Percentiles rank a stretch among this genome's conserved stretches.
phyloP scores from a whole-genome alignment of 768 basidiomycete species.

The Panus rudis region DNA sequence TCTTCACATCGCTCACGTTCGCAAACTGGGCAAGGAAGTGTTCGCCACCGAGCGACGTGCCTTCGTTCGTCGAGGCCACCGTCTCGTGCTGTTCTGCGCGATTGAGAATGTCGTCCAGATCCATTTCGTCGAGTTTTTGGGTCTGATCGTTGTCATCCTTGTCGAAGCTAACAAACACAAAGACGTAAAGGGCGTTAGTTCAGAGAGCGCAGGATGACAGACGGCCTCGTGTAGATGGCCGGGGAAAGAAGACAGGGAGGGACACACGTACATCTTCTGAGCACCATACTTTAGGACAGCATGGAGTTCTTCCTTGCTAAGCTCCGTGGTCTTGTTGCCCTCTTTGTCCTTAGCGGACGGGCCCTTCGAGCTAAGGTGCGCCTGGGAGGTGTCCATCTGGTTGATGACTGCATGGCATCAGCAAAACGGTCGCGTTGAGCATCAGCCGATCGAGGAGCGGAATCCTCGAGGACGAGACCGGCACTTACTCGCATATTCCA shows the following conservation, averaged over 20 bases:
- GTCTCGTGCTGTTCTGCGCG: conserved; percentile 98
- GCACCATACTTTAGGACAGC: conserved; percentile 99
- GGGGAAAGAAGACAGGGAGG: conserved; percentile 9
- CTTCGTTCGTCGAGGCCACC: conserved; percentile 70
- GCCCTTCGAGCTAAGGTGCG: conserved; percentile 83
- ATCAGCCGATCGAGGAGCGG: conserved; percentile 3
- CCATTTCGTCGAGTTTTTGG: conserved; percentile 97
- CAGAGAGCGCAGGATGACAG: background rate
- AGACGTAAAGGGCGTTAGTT: conserved; percentile 12
- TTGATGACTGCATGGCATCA: conserved; percentile 72
- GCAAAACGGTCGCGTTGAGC: conserved; percentile 4
- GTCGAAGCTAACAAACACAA: conserved; percentile 65
- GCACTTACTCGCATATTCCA: conserved; percentile 97
- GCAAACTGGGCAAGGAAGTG: conserved; percentile 94
- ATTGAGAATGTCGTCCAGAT: conserved; percentile 95
- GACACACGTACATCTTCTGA: conserved; percentile 79
- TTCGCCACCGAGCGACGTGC: conserved; percentile 94
- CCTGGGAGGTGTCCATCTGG: conserved; percentile 99
- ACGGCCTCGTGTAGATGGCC: background rate
- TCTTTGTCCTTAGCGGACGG: conserved; percentile 54
- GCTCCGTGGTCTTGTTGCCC: conserved; percentile 66
- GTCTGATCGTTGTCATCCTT: conserved; percentile 90
- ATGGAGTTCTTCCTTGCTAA: conserved; percentile 93
- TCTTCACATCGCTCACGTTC: conserved; percentile 95
- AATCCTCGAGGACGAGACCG: conserved; percentile 2